Conservation (phyloP, 345 rosid species). For the Trapa incisa region DNA sequence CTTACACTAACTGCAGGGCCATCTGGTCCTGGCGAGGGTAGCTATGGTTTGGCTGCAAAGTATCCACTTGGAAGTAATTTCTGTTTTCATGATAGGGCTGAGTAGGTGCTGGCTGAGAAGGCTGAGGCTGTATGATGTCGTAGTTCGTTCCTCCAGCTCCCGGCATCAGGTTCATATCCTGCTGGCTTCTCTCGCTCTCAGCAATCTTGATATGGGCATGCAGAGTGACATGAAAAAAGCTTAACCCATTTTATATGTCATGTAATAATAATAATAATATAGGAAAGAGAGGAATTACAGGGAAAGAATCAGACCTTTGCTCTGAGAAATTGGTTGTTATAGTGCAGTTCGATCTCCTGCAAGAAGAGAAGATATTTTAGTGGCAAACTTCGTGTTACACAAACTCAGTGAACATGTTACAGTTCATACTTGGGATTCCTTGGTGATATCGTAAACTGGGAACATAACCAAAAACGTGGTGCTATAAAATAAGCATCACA, state of each 20-base stretch:
- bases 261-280: no score
- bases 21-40: slow-evolving; percentile 63
- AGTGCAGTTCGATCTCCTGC: slow-evolving; percentile 93
- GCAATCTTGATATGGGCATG: slow-evolving; percentile 37
- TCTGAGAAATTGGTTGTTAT: slow-evolving; percentile 84
- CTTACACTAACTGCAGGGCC: slow-evolving; percentile 81
- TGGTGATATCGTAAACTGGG: background rate
- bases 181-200: slow-evolving; percentile 69
- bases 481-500: background rate
- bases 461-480: background rate
- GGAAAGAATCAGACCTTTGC: slow-evolving; percentile 47
- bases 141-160: slow-evolving; percentile 55
- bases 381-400: background rate
- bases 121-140: slow-evolving; percentile 46
- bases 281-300: background rate
- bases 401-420: background rate
- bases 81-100: slow-evolving; percentile 33
- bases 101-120: slow-evolving; percentile 16
- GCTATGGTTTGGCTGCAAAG: slow-evolving; percentile 57
- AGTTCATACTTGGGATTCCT: background rate
- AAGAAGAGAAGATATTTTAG: no score
- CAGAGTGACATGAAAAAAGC: no score
- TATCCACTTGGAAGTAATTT: slow-evolving; percentile 69
- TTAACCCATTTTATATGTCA: no score
- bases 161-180: slow-evolving; percentile 68